Evolutionary conservation across 345 rosid genomes (phyloP).

Genomic region (Kernera saxatilis): DNA sequence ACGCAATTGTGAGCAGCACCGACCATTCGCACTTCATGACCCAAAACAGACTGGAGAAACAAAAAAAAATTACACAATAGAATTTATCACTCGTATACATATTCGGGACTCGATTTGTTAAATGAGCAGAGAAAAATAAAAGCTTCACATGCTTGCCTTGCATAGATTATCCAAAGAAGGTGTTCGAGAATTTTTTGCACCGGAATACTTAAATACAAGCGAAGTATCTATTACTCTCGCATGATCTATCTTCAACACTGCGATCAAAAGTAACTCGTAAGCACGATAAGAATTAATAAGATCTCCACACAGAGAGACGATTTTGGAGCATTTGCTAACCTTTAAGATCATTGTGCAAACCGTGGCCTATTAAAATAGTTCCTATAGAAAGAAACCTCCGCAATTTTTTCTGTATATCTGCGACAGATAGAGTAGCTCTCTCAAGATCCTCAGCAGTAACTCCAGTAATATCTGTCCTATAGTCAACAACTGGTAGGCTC

Average conservation of each 20-base stretch:
- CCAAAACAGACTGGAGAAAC: slow-evolving; percentile 54
- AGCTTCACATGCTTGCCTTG: slow-evolving; percentile 46
- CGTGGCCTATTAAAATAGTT: slow-evolving; percentile 74
- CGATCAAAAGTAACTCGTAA: slow-evolving; percentile 15
- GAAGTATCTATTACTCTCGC: slow-evolving; percentile 84
- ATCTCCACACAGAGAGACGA: not conserved
- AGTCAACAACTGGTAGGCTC: slow-evolving; percentile 52
- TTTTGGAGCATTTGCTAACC: slow-evolving; percentile 36
- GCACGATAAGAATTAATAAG: not conserved
- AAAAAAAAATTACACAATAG: not conserved
- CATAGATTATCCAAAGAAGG: slow-evolving; percentile 76
- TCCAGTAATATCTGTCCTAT: slow-evolving; percentile 80
- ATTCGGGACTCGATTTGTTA: not conserved
- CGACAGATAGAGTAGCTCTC: slow-evolving; percentile 53
- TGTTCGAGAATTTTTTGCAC: slow-evolving; percentile 22
- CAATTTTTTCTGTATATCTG: slow-evolving; percentile 70
- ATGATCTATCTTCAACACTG: slow-evolving; percentile 86
- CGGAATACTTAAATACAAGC: slow-evolving; percentile 49
- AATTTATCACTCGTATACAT: not conserved
- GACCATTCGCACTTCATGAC: slow-evolving; percentile 54
- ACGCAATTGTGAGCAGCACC: slow-evolving; percentile 75
- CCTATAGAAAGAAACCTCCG: slow-evolving; percentile 61
- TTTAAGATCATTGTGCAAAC: slow-evolving; percentile 69
- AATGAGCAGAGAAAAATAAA: not conserved
- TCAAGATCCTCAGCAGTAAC: slow-evolving; percentile 61